These are phyloP conservation scores for Decorospora gaudefroyi DNA, from an alignment of 2,329 filamentous ascomycete species.

Conservation along the genomic window DNA sequence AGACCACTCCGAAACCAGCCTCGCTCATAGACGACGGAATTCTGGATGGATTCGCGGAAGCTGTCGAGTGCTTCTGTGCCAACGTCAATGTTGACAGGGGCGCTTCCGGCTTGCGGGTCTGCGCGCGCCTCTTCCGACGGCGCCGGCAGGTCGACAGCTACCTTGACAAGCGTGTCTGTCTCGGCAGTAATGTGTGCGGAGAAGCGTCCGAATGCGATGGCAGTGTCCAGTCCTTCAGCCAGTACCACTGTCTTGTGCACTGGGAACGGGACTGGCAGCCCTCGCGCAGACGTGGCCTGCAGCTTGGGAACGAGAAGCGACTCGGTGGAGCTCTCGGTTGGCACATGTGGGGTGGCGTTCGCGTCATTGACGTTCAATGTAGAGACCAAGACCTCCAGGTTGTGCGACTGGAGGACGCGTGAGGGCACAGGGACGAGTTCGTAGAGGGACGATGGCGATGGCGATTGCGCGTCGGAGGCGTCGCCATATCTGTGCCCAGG, in stretches of 20 bases:
- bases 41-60: conserved; percentile 70
- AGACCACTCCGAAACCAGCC: conserved; percentile 76
- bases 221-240: conserved; percentile 71
- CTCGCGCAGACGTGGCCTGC: conserved; percentile 67
- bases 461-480: conserved; percentile 51
- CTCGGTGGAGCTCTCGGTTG: conserved; percentile 59
- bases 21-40: conserved; percentile 72
- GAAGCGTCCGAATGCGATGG: conserved; percentile 57
- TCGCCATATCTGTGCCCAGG: conserved; percentile 61
- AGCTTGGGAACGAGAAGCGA: conserved; percentile 74
- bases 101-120: conserved; percentile 21
- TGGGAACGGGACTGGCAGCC: conserved; percentile 73
- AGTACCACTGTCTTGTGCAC: conserved; percentile 82
- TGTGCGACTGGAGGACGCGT: conserved; percentile 62
- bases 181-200: conserved; percentile 45
- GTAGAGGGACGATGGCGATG: conserved; percentile 59
- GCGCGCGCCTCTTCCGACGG: conserved; percentile 46
- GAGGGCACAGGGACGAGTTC: conserved; percentile 67
- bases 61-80: conserved; percentile 66
- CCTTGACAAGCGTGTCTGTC: conserved; percentile 54
- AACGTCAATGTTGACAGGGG: conserved; percentile 64
- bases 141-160: conserved; percentile 62
- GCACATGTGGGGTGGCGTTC: conserved; percentile 33
- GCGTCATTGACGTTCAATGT: conserved; percentile 55
- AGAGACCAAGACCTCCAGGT: conserved; percentile 66